Percentiles rank a stretch among this genome's conserved stretches.
Conservation (phyloP, 352 stramenopile genomes). For the Phytophthora constricta region DNA sequence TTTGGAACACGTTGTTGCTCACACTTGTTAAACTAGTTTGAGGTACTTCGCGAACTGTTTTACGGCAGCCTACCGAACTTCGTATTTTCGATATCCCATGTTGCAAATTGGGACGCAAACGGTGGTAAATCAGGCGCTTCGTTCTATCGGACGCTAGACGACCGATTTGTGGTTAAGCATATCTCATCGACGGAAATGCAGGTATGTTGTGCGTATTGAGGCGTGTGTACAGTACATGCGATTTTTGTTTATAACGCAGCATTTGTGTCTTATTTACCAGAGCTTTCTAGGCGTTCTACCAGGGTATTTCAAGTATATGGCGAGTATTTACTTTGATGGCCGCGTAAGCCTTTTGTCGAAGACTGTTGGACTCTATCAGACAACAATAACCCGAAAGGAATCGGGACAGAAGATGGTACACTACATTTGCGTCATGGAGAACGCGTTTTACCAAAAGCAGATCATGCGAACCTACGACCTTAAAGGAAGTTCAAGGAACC, state of each 20-base stretch:
- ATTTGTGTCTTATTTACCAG: constrained; percentile 41
- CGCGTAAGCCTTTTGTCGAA: constrained; percentile 95
- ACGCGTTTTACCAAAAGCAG: constrained; percentile 96
- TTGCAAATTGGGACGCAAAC: constrained; percentile 91
- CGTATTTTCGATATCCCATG: constrained; percentile 84
- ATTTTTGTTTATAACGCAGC: too few species aligned
- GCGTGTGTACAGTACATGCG: too few species aligned
- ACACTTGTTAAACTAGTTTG: constrained; percentile 64
- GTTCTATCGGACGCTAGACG: constrained; percentile 96
- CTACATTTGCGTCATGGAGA: constrained; percentile 96
- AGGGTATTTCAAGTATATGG: constrained; percentile 98
- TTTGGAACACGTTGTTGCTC: constrained; percentile 4
- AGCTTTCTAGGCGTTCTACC: constrained; percentile 83
- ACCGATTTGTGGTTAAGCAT: constrained; percentile 98
- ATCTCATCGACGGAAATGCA: constrained; percentile 98
- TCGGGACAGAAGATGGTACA: constrained; percentile 88
- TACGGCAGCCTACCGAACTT: constrained; percentile 70
- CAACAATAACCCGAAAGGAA: constrained; percentile 94
- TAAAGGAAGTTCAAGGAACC: constrained; percentile 97
- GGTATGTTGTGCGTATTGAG: constrained; percentile 59
- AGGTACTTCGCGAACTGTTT: constrained; percentile 93
- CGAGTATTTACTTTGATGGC: constrained; percentile 96
- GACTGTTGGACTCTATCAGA: constrained; percentile 98
- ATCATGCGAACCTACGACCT: constrained; percentile 97
- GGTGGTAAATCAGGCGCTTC: constrained; percentile 97